Conservation (phyloP, 768 basidiomycete species). For the Russula vinacea region DNA sequence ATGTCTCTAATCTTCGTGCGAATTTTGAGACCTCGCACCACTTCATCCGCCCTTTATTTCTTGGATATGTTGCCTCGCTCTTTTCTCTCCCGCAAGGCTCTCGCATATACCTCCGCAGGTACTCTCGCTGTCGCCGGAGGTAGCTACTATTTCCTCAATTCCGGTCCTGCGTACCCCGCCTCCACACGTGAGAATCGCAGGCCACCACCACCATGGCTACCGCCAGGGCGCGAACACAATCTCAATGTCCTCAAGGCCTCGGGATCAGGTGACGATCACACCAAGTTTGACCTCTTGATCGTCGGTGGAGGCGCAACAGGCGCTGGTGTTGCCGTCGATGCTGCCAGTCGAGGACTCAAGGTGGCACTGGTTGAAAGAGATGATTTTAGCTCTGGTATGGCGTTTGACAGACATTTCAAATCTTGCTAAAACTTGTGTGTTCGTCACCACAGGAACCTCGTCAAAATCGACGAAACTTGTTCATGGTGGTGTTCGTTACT, state of each 20-base stretch:
- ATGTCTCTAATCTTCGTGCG: too few species aligned
- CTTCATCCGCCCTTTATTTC: not conserved
- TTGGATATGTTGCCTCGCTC: slow-evolving; percentile 31
- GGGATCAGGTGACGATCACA: slow-evolving; percentile 37
- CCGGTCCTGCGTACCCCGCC: slow-evolving; percentile 62
- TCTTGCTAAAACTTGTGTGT: not conserved
- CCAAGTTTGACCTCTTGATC: slow-evolving; percentile 75
- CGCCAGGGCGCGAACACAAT: slow-evolving; percentile 67
- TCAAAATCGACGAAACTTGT: slow-evolving; percentile 98
- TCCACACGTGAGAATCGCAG: slow-evolving; percentile 65
- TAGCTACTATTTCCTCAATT: slow-evolving; percentile 71
- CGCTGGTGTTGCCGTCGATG: slow-evolving; percentile 94
- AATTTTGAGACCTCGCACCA: not conserved
- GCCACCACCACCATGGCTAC: slow-evolving; percentile 77
- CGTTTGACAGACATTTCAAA: not conserved
- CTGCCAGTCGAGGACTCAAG: slow-evolving; percentile 84
- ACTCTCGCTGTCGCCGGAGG: slow-evolving; percentile 53
- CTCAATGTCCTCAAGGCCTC: slow-evolving; percentile 54
- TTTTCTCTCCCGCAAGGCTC: slow-evolving; percentile 54
- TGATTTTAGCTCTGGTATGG: slow-evolving; percentile 82
- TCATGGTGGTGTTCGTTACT: slow-evolving; percentile 95
- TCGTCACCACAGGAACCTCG: slow-evolving; percentile 64
- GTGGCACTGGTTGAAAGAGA: slow-evolving; percentile 92
- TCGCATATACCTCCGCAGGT: slow-evolving; percentile 53
- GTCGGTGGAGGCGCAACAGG: slow-evolving; percentile 96